Base-by-base conservation (phyloP, 169 alveolate genomes). In the Plasmodium yoelii region DNA sequence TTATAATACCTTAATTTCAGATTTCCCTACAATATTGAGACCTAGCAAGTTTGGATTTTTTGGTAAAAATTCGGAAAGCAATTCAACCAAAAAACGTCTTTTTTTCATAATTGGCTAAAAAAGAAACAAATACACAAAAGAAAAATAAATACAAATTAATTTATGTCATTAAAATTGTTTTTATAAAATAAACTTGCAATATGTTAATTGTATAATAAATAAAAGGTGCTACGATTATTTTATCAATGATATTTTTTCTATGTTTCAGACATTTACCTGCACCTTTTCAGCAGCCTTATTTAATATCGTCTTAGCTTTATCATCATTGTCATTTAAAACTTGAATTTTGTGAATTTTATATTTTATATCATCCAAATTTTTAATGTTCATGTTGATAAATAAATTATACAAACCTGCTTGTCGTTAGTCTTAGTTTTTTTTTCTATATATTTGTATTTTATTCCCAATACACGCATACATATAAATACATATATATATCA, bases 21-120 rank as follows among this genome's bases (percentile, higher is more conserved):
- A 82, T 56, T 82, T 69, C 5, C 55, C 42, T 44, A n/a, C 64
- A 56, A 82, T 82, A 55, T 82, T 68, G 10, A 82, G 73, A 34
- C 90, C 90, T 44, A 82, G 24, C 61, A 82, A 68, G 12, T 56
- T 82, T 10, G 86, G 72, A 34, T 61, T 57, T 28, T 15, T 57
- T 8, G 90, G 90, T 56, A 65, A 68, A 82, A 82, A 82, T 57
- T 82, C 90, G 12, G 82, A 65, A 13, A 82, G 73, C 28, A 82
- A 65, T 44, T 56, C 82, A 67, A 82, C 90, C 53, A 61, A 59
- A 65, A 65, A 82, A 47, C 64, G 53, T 19, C 77, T 67, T 51
- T 82, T 82, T 61, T 53, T 65, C 90, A 82, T 82, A 46, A 82
- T 82, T 5, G 90, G 90, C 90, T 82, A 55, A 19, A 56, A 47